phyloP scores from a whole-genome alignment of 1,284 basidiomycete species.

The Sanghuangporus baumii region DNA sequence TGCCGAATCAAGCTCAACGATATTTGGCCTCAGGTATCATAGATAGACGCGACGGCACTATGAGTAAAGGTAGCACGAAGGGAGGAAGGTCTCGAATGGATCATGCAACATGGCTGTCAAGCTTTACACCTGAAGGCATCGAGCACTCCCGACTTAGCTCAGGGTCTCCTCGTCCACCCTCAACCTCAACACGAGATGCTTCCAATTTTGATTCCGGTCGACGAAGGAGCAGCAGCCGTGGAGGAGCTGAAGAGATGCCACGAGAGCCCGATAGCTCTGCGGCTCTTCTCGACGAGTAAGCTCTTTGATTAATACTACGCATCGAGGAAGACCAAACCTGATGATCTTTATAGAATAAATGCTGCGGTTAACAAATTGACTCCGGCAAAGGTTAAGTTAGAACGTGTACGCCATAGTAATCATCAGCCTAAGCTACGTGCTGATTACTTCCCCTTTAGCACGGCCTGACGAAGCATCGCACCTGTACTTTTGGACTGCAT shows the following conservation, averaged over 20 bases:
- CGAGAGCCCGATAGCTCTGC: slow-evolving; percentile 42
- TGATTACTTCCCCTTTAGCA: slow-evolving; percentile 41
- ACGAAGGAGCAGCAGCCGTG: slow-evolving; percentile 39
- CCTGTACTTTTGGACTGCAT: slow-evolving; percentile 81
- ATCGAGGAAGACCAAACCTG: neutral
- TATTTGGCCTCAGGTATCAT: slow-evolving; percentile 18
- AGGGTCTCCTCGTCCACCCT: slow-evolving; percentile 28
- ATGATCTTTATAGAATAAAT: slow-evolving; percentile 51
- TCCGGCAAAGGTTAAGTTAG: slow-evolving; percentile 73
- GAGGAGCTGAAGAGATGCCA: slow-evolving; percentile 34
- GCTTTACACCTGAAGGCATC: slow-evolving; percentile 46
- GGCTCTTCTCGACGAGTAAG: slow-evolving; percentile 76
- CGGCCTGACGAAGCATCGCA: slow-evolving; percentile 74
- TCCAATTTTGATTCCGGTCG: slow-evolving; percentile 12
- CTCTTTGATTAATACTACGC: slow-evolving; percentile 10
- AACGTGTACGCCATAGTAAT: slow-evolving; percentile 54
- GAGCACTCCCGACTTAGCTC: slow-evolving; percentile 36
- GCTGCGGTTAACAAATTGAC: slow-evolving; percentile 69
- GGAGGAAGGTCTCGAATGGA: slow-evolving; percentile 54
- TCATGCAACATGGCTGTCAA: slow-evolving; percentile 63
- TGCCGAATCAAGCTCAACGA: slow-evolving; percentile 15
- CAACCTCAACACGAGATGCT: slow-evolving; percentile 23
- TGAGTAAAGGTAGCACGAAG: slow-evolving; percentile 48
- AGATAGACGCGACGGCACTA: slow-evolving; percentile 39
- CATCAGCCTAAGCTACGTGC: neutral